Percentiles rank a stretch among this genome's conserved stretches.
phyloP scores from a whole-genome alignment of 306 rosid genomes.

The Castanea crenata region DNA sequence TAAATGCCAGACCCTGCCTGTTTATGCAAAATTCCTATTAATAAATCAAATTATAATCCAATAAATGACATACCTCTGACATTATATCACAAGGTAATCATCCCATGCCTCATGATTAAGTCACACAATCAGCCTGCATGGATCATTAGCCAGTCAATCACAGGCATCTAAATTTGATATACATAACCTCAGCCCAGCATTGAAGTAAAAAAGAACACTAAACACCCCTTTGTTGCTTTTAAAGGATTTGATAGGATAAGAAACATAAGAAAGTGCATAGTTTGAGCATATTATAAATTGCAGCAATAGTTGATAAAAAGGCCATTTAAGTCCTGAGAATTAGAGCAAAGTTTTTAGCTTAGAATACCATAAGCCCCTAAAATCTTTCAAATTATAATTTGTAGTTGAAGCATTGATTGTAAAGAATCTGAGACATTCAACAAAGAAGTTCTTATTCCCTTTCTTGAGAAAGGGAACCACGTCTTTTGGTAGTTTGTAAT shows the following conservation, averaged over 20 bases:
- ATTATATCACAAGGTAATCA: constrained; percentile 23
- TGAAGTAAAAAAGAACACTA: too few relatives aligned
- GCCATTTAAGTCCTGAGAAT: too few relatives aligned
- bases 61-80: constrained; percentile 19
- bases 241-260: background rate
- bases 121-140: background rate
- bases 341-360: too few relatives aligned
- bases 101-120: constrained; percentile 14
- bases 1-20: too few relatives aligned
- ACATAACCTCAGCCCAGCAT: too few relatives aligned
- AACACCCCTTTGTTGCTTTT: background rate
- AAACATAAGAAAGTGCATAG: too few relatives aligned
- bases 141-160: background rate
- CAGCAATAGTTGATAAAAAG: too few relatives aligned
- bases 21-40: too few relatives aligned
- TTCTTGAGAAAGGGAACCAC: background rate
- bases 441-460: background rate
- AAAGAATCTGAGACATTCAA: background rate
- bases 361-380: background rate
- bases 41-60: too few relatives aligned
- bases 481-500: background rate
- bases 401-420: too few relatives aligned
- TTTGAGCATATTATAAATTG: too few relatives aligned
- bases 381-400: background rate
- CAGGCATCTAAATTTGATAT: background rate